These are phyloP conservation scores for Aspergillus pseudoglaucus DNA, from an alignment of 2,329 filamentous ascomycete genomes.

Conservation along the genomic window DNA sequence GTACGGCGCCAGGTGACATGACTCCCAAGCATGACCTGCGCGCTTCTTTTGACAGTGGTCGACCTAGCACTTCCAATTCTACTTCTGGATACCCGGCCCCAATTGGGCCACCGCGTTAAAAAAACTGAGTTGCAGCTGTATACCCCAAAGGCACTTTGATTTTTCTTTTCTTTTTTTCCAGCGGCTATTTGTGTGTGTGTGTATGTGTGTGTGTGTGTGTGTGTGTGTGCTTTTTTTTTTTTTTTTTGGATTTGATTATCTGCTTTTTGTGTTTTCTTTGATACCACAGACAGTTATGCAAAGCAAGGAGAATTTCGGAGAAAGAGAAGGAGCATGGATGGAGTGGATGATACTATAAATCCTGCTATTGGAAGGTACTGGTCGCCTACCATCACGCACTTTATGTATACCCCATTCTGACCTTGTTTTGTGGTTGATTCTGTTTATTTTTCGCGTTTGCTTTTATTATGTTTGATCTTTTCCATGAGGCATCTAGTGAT, in stretches of 20 bases:
- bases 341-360: constrained; percentile 2
- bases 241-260: neutral
- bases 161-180: constrained; percentile 18
- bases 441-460: constrained; percentile 6
- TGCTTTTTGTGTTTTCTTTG: constrained; percentile 10
- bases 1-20: constrained; percentile 63
- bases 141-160: constrained; percentile 36
- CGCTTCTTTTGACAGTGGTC: constrained; percentile 82
- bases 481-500: constrained; percentile 7
- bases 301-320: constrained; percentile 4
- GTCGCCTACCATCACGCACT: neutral
- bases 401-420: constrained; percentile 5
- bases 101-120: constrained; percentile 83
- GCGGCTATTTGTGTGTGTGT: constrained; percentile 17
- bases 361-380: constrained; percentile 2
- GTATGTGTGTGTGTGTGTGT: no score
- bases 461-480: constrained; percentile 1
- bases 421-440: constrained; percentile 1
- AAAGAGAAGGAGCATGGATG: constrained; percentile 5
- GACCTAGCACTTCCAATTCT: constrained; percentile 91
- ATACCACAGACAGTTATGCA: constrained; percentile 23
- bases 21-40: constrained; percentile 78
- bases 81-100: constrained; percentile 95
- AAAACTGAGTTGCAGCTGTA: constrained; percentile 41
- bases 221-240: no score